Evolutionary conservation across 768 basidiomycete genomes (phyloP).

Genomic region (Lactifluus subvellereus): DNA sequence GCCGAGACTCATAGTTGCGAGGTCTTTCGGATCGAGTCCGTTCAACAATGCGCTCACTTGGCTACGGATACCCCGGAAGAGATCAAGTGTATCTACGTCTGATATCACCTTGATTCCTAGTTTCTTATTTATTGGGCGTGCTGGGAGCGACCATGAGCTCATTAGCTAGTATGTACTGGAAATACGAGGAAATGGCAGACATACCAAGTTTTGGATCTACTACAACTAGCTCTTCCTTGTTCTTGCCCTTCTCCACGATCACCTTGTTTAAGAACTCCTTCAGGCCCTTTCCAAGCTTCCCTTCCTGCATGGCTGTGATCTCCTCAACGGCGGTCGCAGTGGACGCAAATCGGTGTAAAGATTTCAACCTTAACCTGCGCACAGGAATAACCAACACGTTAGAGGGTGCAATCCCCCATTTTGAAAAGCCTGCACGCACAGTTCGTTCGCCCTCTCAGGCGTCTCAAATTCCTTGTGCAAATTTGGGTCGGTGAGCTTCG

Average conservation of each 20-base stretch:
- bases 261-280: conserved; percentile 90
- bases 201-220: conserved; percentile 86
- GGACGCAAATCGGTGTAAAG: conserved; percentile 92
- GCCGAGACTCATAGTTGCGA: conserved; percentile 97
- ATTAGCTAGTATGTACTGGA: background rate
- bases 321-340: conserved; percentile 98
- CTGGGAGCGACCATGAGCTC: conserved; percentile 4
- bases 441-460: conserved; percentile 84
- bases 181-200: conserved; percentile 26
- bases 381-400: conserved; percentile 2
- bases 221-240: conserved; percentile 78
- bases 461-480: conserved; percentile 90
- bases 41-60: conserved; percentile 85
- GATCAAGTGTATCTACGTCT: conserved; percentile 59
- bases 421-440: conserved; percentile 51
- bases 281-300: conserved; percentile 87
- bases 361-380: conserved; percentile 83
- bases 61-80: conserved; percentile 92
- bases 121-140: conserved; percentile 79
- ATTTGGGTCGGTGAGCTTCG: conserved; percentile 81
- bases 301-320: conserved; percentile 84
- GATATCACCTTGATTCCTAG: conserved; percentile 80
- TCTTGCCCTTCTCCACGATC: conserved; percentile 84
- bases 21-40: conserved; percentile 87
- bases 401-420: background rate